Evolutionary conservation across 1,284 basidiomycete genomes (phyloP).

Genomic region (Meira miltonrushii): DNA sequence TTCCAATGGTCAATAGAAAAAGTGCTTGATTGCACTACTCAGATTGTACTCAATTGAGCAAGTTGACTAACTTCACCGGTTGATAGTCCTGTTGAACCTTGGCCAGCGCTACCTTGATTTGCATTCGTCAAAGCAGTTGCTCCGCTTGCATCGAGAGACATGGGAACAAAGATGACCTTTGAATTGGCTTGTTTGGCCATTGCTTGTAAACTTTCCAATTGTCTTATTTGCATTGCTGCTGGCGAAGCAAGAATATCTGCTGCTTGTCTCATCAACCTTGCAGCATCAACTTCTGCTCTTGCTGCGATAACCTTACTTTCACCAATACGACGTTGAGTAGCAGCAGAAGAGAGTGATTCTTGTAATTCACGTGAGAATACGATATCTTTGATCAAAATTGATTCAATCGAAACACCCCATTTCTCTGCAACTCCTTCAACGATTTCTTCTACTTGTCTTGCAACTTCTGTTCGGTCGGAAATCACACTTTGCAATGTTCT

Average conservation of each 20-base stretch:
- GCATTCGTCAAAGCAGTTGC: neutral
- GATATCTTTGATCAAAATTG: constrained; percentile 76
- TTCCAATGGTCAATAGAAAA: too few species aligned
- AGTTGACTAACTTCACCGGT: too few species aligned
- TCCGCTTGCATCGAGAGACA: constrained; percentile 54
- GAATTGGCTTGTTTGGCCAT: constrained; percentile 68
- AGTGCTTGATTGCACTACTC: too few species aligned
- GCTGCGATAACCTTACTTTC: constrained; percentile 91
- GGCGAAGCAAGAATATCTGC: constrained; percentile 73
- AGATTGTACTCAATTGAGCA: too few species aligned
- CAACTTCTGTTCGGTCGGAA: constrained; percentile 86
- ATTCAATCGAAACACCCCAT: constrained; percentile 93
- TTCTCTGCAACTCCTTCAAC: constrained; percentile 60
- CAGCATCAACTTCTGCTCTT: constrained; percentile 87
- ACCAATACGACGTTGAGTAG: constrained; percentile 86
- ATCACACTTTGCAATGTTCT: constrained; percentile 60
- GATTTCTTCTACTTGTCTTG: constrained; percentile 90
- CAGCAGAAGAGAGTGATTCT: constrained; percentile 82
- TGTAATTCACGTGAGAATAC: constrained; percentile 88
- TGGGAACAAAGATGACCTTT: constrained; percentile 92
- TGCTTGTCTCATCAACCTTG: constrained; percentile 78
- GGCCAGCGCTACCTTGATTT: too few species aligned
- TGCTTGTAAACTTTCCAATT: constrained; percentile 76
- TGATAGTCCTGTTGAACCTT: too few species aligned
- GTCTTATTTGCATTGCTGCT: constrained; percentile 94